Conservation (phyloP, 202 grass and related monocot species). For the Panicum hallii region DNA sequence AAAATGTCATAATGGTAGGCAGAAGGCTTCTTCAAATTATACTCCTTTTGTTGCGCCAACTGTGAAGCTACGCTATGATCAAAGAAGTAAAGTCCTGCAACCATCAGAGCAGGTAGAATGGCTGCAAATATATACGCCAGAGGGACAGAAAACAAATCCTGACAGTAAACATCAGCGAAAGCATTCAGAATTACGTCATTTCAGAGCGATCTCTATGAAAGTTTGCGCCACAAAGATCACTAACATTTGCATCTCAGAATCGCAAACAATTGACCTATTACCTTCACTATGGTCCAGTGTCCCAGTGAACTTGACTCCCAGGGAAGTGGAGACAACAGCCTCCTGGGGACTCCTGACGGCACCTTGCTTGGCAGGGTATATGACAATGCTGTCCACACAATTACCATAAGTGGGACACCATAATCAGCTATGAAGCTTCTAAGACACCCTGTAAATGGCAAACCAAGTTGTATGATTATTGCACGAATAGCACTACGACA, state of each 20-base stretch:
- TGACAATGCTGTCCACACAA: slow-evolving; percentile 85
- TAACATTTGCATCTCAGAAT: slow-evolving; percentile 4
- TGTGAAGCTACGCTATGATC: slow-evolving; percentile 96
- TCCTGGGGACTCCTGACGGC: slow-evolving; percentile 78
- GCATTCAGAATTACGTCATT: slow-evolving; percentile 1
- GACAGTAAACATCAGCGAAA: slow-evolving; percentile 31
- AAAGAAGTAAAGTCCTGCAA: slow-evolving; percentile 97
- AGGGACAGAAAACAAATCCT: slow-evolving; percentile 89
- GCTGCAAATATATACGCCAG: slow-evolving; percentile 83
- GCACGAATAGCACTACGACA: not conserved
- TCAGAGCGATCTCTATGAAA: not conserved
- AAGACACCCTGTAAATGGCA: slow-evolving; percentile 67
- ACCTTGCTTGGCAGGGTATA: slow-evolving; percentile 68
- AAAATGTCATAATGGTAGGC: slow-evolving; percentile 94
- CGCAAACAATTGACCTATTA: slow-evolving; percentile 38
- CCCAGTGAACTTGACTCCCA: slow-evolving; percentile 71
- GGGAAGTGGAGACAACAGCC: slow-evolving; percentile 86
- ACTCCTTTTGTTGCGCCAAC: slow-evolving; percentile 94
- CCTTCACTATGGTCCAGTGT: slow-evolving; percentile 88
- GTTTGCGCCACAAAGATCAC: not conserved
- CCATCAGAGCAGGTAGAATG: slow-evolving; percentile 87
- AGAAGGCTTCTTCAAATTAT: slow-evolving; percentile 95
- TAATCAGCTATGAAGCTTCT: slow-evolving; percentile 93
- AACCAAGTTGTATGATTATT: slow-evolving; percentile 14
- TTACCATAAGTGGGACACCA: slow-evolving; percentile 90